Conservation (phyloP, 1,139 yeast genomes). For the Blastobotrys ciferrii region DNA sequence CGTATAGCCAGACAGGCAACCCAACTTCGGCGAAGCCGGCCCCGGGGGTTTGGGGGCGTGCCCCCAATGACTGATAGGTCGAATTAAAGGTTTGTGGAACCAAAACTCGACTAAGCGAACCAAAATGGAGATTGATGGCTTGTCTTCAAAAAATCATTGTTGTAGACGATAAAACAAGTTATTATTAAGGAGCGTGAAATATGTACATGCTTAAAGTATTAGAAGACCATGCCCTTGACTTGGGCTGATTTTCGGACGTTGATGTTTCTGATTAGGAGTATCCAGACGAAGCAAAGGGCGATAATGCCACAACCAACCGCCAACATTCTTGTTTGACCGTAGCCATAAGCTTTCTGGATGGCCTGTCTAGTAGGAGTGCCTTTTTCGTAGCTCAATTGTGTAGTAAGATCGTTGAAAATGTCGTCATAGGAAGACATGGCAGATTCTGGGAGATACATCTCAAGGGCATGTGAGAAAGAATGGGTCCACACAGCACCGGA, state of each 20-base stretch:
- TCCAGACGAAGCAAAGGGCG: conserved; percentile 15
- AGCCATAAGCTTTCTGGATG: conserved; percentile 19
- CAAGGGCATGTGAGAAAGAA: conserved; percentile 27
- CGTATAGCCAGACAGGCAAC: too few relatives aligned
- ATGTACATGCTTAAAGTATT: background rate
- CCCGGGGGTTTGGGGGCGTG: too few relatives aligned
- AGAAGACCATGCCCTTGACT: conserved; percentile 15
- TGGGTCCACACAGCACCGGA: conserved; percentile 35
- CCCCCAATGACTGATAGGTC: too few relatives aligned
- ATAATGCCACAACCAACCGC: conserved; percentile 19
- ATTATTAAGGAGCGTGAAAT: background rate
- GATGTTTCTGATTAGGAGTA: conserved; percentile 16
- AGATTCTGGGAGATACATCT: conserved; percentile 21
- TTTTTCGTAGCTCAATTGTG: conserved; percentile 18
- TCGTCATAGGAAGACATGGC: conserved; percentile 11
- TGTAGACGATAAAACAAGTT: background rate
- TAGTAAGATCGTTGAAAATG: conserved; percentile 17
- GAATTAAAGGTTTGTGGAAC: too few relatives aligned
- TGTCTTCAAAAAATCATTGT: too few relatives aligned
- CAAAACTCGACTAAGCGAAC: too few relatives aligned
- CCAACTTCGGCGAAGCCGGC: too few relatives aligned
- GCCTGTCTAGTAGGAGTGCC: conserved; percentile 19
- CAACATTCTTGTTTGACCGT: conserved; percentile 20
- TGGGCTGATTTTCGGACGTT: conserved; percentile 16
- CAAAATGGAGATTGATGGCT: too few relatives aligned